Base-by-base conservation (phyloP, 2,329 filamentous ascomycete genomes). In the Trichoderma sp. region DNA sequence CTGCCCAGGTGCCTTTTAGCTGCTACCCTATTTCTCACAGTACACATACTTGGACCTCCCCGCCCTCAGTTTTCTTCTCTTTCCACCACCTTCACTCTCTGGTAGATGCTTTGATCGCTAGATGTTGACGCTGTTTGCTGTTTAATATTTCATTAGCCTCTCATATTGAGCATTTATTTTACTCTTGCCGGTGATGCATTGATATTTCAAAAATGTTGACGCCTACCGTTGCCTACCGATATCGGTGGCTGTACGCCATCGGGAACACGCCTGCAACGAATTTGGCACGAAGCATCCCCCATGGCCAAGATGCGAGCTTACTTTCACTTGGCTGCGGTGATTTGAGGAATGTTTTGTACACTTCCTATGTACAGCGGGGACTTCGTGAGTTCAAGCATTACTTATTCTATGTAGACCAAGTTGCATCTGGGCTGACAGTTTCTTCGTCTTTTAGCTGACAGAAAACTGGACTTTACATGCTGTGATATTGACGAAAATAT, bases 311-410 rank as follows among this genome's bases (percentile, higher is more conserved):
- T 75, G 86, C 83, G 2, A 78, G 83, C 61, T 78, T 90, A 6
- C 81, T 91, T 18, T 81, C 86, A 1, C 81, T 91, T 3, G 87
- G 86, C 2, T 89, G 86, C 71, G 87, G 87, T 12, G 89, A 91
- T 79, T 79, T 86, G 57, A 83, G 87, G 14, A 86, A 87, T 73
- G 82, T 91, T 32, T 78, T 91, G 1, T 90, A 85, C 75, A 89
- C 88, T 0, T 76, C 81, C 1, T 86, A 86, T 73, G 76, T 78
- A 1, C 81, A 88, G 63, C 74, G 76, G 47, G 81, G 78, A 1
- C 74, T 84, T 32, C 78, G 82, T 82, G 63, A 75, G 82, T 76
- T n/a, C 11, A 53, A 6, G 11, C n/a, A n/a, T 30, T 32, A 1
- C n/a, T 21, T 36, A 4, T 21, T 9, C 8, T 12, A 3, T 24